phyloP scores from a whole-genome alignment of 2,329 filamentous ascomycete species.

The Tympanopsis confertula region DNA sequence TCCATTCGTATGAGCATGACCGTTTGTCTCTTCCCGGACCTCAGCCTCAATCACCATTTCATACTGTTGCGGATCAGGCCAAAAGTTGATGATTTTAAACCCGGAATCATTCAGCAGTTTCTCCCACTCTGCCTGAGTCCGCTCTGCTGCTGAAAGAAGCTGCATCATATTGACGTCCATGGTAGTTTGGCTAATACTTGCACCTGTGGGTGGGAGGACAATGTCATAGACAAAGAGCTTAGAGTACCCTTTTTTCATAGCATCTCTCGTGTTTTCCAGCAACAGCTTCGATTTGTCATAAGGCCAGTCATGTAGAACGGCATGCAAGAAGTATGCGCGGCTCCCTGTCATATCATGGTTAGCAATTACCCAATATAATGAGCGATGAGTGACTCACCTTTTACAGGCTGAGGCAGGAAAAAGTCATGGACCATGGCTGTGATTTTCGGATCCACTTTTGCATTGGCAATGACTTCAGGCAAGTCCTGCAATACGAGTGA shows the following conservation, averaged over 20 bases:
- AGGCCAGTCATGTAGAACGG: slow-evolving; percentile 27
- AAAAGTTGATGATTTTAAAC: slow-evolving; percentile 14
- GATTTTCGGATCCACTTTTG: slow-evolving; percentile 8
- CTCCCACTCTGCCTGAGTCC: slow-evolving; percentile 15
- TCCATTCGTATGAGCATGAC: too few relatives aligned
- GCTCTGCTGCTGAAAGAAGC: slow-evolving; percentile 28
- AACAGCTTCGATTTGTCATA: slow-evolving; percentile 19
- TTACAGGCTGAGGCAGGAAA: slow-evolving; percentile 10
- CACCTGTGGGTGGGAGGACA: slow-evolving; percentile 19
- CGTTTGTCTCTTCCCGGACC: slow-evolving; percentile 3
- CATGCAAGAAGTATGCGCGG: slow-evolving; percentile 26
- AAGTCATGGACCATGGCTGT: slow-evolving; percentile 10
- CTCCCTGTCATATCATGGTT: slow-evolving; percentile 12
- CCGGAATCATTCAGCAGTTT: slow-evolving; percentile 12
- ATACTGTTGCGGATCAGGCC: slow-evolving; percentile 10
- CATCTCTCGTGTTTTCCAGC: slow-evolving; percentile 15
- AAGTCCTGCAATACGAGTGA: slow-evolving; percentile 23
- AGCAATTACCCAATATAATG: background rate
- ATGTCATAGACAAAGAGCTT: slow-evolving; percentile 24
- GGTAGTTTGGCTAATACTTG: slow-evolving; percentile 14
- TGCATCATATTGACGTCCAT: slow-evolving; percentile 26
- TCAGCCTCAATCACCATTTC: slow-evolving; percentile 7
- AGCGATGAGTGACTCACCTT: slow-evolving; percentile 5
- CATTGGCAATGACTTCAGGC: slow-evolving; percentile 19
- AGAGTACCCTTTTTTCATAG: slow-evolving; percentile 23